These are phyloP conservation scores for Oldenlandia corymbosa DNA, from an alignment of 257 asterid species.

Conservation along the genomic window DNA sequence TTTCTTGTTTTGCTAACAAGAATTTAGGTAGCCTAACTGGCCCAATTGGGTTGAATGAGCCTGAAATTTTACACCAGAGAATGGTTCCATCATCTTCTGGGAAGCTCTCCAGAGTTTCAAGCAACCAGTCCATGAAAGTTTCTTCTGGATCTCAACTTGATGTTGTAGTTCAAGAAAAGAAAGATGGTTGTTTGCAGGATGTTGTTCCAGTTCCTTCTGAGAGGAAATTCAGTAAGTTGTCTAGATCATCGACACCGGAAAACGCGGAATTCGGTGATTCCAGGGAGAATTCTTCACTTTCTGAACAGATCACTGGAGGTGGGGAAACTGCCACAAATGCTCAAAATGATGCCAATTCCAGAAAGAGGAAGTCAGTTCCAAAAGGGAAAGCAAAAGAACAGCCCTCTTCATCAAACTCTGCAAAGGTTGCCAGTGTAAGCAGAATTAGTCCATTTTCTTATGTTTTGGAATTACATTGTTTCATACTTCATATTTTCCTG, in stretches of 20 bases:
- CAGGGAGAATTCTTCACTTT: constrained; percentile 63
- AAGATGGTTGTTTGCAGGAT: constrained; percentile 18
- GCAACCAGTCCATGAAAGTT: constrained; percentile 28
- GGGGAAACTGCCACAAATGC: constrained; percentile 23
- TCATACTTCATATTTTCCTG: background rate
- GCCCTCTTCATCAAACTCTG: constrained; percentile 22
- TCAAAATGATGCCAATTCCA: constrained; percentile 35
- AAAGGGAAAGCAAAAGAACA: constrained; percentile 61
- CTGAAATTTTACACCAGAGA: constrained; percentile 21
- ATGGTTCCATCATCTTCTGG: constrained; percentile 24
- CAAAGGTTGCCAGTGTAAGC: constrained; percentile 44
- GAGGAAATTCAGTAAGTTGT: constrained; percentile 27
- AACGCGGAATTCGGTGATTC: constrained; percentile 49
- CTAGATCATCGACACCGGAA: constrained; percentile 30
- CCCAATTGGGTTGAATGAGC: constrained; percentile 19
- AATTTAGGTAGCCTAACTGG: constrained; percentile 25
- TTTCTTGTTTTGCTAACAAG: constrained; percentile 53
- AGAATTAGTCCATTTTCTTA: background rate
- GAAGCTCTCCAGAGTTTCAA: constrained; percentile 41
- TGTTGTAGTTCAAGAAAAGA: constrained; percentile 33
- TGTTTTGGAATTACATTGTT: background rate
- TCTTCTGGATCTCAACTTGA: constrained; percentile 39
- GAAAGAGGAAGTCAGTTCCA: constrained; percentile 62
- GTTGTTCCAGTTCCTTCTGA: constrained; percentile 13
- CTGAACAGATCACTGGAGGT: constrained; percentile 59